These are phyloP conservation scores for Claviceps maximensis DNA, from an alignment of 2,329 filamentous ascomycete genomes.

Conservation along the genomic window DNA sequence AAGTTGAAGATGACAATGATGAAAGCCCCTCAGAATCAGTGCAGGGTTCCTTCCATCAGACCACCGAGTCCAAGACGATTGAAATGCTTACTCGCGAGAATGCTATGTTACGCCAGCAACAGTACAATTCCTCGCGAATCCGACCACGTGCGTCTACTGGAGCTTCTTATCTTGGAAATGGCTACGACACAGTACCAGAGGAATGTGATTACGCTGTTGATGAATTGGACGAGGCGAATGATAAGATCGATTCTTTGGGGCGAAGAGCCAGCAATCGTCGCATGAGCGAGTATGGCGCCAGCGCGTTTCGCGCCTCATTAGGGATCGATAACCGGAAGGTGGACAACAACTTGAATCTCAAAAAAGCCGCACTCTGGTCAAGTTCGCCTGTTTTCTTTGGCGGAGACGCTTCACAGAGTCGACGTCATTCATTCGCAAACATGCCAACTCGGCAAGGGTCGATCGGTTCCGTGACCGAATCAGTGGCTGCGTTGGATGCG, in stretches of 20 bases:
- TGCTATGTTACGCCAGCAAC: slow-evolving; percentile 44
- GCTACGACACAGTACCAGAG: slow-evolving; percentile 46
- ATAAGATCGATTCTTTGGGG: slow-evolving; percentile 32
- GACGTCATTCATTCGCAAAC: slow-evolving; percentile 68
- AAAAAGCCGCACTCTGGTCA: slow-evolving; percentile 58
- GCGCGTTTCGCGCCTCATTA: slow-evolving; percentile 33
- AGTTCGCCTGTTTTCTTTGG: slow-evolving; percentile 54
- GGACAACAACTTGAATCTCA: slow-evolving; percentile 44
- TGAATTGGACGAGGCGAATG: slow-evolving; percentile 51
- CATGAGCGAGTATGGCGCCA: slow-evolving; percentile 43
- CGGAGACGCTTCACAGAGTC: slow-evolving; percentile 55
- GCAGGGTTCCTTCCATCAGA: slow-evolving; percentile 38
- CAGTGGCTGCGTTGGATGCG: slow-evolving; percentile 32
- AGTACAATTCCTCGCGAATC: slow-evolving; percentile 30
- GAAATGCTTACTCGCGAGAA: slow-evolving; percentile 51
- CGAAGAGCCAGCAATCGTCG: slow-evolving; percentile 35
- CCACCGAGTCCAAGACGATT: slow-evolving; percentile 46
- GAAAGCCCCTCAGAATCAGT: slow-evolving; percentile 38
- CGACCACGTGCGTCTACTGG: slow-evolving; percentile 46
- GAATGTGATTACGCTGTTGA: slow-evolving; percentile 63
- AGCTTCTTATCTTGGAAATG: slow-evolving; percentile 40
- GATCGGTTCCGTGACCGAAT: slow-evolving; percentile 46
- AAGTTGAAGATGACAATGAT: slow-evolving; percentile 55
- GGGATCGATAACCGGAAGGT: slow-evolving; percentile 47
- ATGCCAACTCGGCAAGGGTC: slow-evolving; percentile 51